phyloP scores from a whole-genome alignment of 306 rosid species.

The Trifolium fragiferum region DNA sequence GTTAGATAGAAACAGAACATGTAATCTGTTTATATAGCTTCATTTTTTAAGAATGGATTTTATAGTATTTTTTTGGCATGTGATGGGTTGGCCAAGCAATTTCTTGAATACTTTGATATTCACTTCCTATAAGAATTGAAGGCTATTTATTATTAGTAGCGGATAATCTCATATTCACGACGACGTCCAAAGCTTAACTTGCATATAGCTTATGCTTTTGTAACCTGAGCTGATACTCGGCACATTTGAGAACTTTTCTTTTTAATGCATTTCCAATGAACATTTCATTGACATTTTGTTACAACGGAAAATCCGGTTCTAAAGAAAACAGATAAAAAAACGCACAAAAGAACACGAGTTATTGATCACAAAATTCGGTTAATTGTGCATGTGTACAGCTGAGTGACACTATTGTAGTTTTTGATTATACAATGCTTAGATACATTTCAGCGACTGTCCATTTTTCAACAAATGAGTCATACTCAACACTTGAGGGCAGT shows the following conservation, averaged over 20 bases:
- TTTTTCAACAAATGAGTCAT: no score
- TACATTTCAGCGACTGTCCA: not conserved
- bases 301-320: not conserved
- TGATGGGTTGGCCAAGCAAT: slow-evolving; percentile 50
- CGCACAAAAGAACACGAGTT: not conserved
- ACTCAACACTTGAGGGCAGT: no score
- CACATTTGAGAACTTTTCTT: slow-evolving; percentile 29
- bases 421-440: not conserved
- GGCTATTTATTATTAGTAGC: slow-evolving; percentile 43
- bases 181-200: slow-evolving; percentile 30
- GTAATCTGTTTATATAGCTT: slow-evolving; percentile 48
- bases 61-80: slow-evolving; percentile 44
- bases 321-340: not conserved
- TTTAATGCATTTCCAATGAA: slow-evolving; percentile 15
- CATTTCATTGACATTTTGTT: not conserved
- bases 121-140: slow-evolving; percentile 41
- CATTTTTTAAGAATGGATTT: slow-evolving; percentile 44
- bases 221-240: slow-evolving; percentile 13
- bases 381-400: not conserved
- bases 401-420: not conserved
- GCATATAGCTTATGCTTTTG: slow-evolving; percentile 35
- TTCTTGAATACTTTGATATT: slow-evolving; percentile 41
- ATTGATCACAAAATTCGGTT: not conserved
- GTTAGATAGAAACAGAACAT: slow-evolving; percentile 45
- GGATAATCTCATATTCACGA: slow-evolving; percentile 42